Evolutionary conservation across 1,284 basidiomycete species (phyloP).

Genomic region (Tremellales sp.): DNA sequence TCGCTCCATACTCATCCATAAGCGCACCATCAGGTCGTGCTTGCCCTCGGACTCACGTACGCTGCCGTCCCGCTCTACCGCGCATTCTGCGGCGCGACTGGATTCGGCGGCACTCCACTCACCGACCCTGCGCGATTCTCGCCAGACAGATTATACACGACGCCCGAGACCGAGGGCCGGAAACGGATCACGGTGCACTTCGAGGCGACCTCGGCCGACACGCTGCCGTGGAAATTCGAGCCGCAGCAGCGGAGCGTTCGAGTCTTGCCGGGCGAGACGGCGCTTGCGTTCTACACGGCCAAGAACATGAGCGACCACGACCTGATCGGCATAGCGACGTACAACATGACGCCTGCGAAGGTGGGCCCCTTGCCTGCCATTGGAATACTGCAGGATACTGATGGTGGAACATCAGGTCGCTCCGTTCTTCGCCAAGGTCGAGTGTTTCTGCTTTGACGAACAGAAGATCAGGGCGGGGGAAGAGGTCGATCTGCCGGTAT

Average conservation of each 20-base stretch:
- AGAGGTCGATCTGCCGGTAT: constrained; percentile 95
- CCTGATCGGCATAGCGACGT: constrained; percentile 97
- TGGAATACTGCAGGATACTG: not conserved
- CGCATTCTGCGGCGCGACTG: constrained; percentile 96
- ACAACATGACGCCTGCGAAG: constrained; percentile 69
- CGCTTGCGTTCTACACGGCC: constrained; percentile 93
- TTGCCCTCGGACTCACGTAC: constrained; percentile 81
- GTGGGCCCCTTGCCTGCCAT: constrained; percentile 23
- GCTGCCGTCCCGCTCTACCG: constrained; percentile 96
- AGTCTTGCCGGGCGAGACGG: constrained; percentile 93
- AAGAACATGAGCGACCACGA: constrained; percentile 81
- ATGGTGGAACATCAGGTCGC: constrained; percentile 63
- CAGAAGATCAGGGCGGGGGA: constrained; percentile 92
- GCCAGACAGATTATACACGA: constrained; percentile 73
- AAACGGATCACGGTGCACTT: constrained; percentile 82
- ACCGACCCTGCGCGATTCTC: constrained; percentile 77
- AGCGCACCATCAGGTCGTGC: constrained; percentile 58
- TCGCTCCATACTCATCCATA: not conserved
- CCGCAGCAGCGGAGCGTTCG: constrained; percentile 87
- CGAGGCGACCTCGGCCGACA: constrained; percentile 85
- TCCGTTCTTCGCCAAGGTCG: constrained; percentile 98
- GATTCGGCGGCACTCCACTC: constrained; percentile 91
- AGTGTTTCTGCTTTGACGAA: constrained; percentile 99
- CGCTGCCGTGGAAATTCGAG: constrained; percentile 88
- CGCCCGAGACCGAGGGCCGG: constrained; percentile 60